These are phyloP conservation scores for Irpex rosettiformis DNA, from an alignment of 1,284 basidiomycete species.

Conservation along the genomic window DNA sequence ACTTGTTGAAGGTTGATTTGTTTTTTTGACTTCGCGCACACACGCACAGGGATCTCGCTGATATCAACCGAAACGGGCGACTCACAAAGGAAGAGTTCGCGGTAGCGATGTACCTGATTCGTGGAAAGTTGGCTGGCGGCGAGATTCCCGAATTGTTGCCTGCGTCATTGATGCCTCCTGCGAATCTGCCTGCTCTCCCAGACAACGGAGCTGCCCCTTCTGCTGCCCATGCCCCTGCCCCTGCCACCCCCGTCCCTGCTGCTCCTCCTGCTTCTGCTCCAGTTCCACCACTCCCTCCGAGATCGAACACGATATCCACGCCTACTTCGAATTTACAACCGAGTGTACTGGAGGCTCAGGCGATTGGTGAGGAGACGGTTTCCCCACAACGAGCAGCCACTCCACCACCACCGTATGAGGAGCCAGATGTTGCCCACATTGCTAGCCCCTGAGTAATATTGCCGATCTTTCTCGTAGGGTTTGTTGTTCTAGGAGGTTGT, in stretches of 20 bases:
- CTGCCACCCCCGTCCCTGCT: neutral
- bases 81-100: constrained; percentile 94
- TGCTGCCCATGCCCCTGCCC: neutral
- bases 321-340: neutral
- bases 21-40: constrained; percentile 30
- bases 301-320: neutral
- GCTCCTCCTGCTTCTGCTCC: neutral
- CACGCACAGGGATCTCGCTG: constrained; percentile 83
- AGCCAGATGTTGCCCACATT: neutral
- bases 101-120: constrained; percentile 94
- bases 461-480: neutral
- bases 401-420: neutral
- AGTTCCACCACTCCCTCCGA: neutral
- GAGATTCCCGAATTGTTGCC: constrained; percentile 68
- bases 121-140: constrained; percentile 78
- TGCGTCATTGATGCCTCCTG: constrained; percentile 17
- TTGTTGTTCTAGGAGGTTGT: neutral
- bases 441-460: neutral
- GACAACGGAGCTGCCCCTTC: neutral
- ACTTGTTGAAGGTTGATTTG: neutral
- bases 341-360: neutral
- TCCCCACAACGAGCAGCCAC: neutral
- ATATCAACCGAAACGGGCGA: constrained; percentile 84
- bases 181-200: constrained; percentile 6
- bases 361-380: neutral